Base-by-base conservation (phyloP, 2,329 filamentous ascomycete genomes). In the Colletotrichum endophyticum region DNA sequence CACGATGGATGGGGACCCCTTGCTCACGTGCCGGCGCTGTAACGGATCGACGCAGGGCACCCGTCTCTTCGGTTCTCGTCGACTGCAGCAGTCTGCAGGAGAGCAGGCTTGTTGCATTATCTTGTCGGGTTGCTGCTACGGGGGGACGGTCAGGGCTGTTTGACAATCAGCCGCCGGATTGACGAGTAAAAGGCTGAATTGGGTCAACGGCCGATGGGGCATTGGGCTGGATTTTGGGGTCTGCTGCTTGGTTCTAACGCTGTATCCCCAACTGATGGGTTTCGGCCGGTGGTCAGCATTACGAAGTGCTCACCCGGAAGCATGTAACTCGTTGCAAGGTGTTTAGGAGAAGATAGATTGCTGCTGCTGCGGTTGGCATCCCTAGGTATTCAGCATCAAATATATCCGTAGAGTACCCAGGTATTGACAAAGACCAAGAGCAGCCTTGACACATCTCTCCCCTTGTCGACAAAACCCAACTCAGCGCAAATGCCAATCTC, bases 21-120 rank as follows among this genome's bases (percentile, higher is more conserved):
- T 56, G 56, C 70, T 73, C 62, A 68, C 63, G 70, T 76, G 70
- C 70, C 62, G 39, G 27, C n/a, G 70, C 70, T 73, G 73, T 64
- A 68, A 76, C 73, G 57, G 73, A 76, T 76, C 73, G 73, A 64
- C 73, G 70, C 73, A 76, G 62, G 73, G 73, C 73, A 68, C 39
- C 27, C 44, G 73, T 28, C 63, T 73, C 39, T 73, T 59, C 15
- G 53, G 49, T 39, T 25, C 34, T n/a, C 30, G 39, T 53, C n/a
- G n/a, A 13, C 44, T 53, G 28, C 66, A n/a, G 56, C 30, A 61
- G 25, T 28, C 22, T 30, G 27, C 27, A 34, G 39, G 25, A 32
- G 22, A 0, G 44, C 44, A 53, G 44, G 44, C 16, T 39, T 44
- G 27, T 25, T 56, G 66, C 66, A 57, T 68, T 56, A 12, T 34